A percentile compares a stretch with the other conserved stretches of the same genome.
Conservation (phyloP, 257 asterid genomes). For the Solanum boliviense region DNA sequence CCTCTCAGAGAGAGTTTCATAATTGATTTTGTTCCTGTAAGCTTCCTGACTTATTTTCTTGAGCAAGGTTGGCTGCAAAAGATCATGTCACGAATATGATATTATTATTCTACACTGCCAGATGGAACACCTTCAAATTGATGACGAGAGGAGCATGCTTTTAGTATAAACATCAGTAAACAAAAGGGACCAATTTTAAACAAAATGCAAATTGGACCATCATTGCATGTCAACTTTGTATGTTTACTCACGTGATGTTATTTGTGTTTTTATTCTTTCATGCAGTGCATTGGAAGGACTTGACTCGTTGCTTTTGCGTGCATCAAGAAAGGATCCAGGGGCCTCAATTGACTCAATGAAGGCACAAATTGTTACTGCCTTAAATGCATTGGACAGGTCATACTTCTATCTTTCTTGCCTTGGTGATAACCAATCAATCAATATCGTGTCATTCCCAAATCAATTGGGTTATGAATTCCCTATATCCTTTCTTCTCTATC, state of each 20-base stretch:
- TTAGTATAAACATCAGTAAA: not conserved
- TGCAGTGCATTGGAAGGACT: conserved; percentile 90
- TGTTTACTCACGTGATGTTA: not conserved
- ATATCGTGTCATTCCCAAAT: not conserved
- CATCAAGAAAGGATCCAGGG: conserved; percentile 60
- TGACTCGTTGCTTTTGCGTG: conserved; percentile 75
- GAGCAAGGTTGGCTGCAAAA: not conserved
- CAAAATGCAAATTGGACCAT: not conserved
- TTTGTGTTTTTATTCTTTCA: not conserved
- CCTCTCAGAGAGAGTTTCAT: not conserved
- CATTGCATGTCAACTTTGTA: not conserved
- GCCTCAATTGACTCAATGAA: conserved; percentile 61
- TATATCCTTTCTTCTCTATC: not conserved
- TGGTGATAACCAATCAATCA: not conserved
- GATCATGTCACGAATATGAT: not conserved
- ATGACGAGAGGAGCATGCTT: not conserved
- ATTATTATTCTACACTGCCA: not conserved
- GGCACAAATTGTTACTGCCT: conserved; percentile 34
- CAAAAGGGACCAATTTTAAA: not conserved
- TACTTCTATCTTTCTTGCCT: not conserved
- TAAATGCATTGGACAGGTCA: conserved; percentile 70
- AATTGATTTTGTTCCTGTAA: not conserved
- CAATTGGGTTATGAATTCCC: not conserved
- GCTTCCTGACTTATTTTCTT: not conserved
- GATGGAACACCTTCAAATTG: not conserved